Conservation (phyloP, 1,139 yeast genomes). For the Magnusiomyces suaveolens region DNA sequence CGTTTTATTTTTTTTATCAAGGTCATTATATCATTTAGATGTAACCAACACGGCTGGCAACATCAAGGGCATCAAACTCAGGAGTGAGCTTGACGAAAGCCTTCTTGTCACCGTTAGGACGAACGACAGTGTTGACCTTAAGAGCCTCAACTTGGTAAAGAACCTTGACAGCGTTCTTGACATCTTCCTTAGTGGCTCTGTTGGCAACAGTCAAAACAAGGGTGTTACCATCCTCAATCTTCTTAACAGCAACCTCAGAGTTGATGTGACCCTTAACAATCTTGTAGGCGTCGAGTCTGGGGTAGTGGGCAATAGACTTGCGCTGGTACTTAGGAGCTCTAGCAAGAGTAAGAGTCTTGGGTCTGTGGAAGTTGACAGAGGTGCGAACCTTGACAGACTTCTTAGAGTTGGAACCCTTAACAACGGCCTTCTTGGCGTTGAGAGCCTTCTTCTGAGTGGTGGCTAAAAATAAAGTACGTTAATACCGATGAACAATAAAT, state of each 20-base stretch:
- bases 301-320: slow-evolving; percentile 95
- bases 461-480: slow-evolving; percentile 14
- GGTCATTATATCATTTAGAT: too few species aligned
- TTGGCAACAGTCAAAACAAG: slow-evolving; percentile 96
- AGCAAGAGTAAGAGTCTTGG: slow-evolving; percentile 91
- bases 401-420: slow-evolving; percentile 91
- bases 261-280: slow-evolving; percentile 91
- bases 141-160: slow-evolving; percentile 92
- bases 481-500: background rate
- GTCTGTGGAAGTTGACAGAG: slow-evolving; percentile 90
- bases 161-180: slow-evolving; percentile 97
- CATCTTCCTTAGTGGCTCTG: slow-evolving; percentile 96
- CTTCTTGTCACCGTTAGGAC: slow-evolving; percentile 99
- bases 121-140: slow-evolving; percentile 90
- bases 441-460: slow-evolving; percentile 61
- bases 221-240: slow-evolving; percentile 99
- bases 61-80: slow-evolving; percentile 99
- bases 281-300: slow-evolving; percentile 95
- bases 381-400: slow-evolving; percentile 93
- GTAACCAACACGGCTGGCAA: slow-evolving; percentile 99
- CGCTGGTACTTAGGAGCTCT: slow-evolving; percentile 93
- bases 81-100: slow-evolving; percentile 99
- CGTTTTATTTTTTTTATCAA: too few species aligned
- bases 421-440: slow-evolving; percentile 97
- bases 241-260: slow-evolving; percentile 98